Evolutionary conservation across 306 rosid genomes (phyloP), one percentile per base, ranked within the genome.

Genomic region (Citrullus amarus): DNA sequence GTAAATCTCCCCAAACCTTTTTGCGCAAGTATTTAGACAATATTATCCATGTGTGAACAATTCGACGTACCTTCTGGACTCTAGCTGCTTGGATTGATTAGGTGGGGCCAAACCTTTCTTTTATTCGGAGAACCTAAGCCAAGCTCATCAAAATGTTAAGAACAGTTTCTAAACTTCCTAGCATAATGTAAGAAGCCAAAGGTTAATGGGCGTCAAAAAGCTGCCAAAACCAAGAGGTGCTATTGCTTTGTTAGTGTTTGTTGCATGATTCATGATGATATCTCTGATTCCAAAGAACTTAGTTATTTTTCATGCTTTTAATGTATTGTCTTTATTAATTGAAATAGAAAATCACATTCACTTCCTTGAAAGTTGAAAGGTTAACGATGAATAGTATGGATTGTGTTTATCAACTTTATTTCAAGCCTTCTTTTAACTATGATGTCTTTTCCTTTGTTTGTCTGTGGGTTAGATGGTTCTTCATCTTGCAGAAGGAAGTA

Each of bases 401-500:
- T 50, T 16, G 44, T 51, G 30, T 30, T 30, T 73, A 44, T 71
- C 22, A 72, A 72, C 36, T 50, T 38, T 54, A 76, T 76, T 41
- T 77, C 41, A 17, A 59, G 69, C 71, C 62, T 17, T 22, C 75
- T 38, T 77, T 72, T 79, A 63, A 70, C 10, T 66, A 11, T 50
- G 79, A 44, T 34, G 18, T 15, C 77, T 77, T 73, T 53, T 39
- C 9, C 44, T 69, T 76, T 75, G 38, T 18, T 32, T 75, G 15
- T 41, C 41, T 57, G 58, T 67, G 57, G 78, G 56, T 82, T 81
- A 95, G 99, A 92, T 95, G 99, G 88, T 92, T 79, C 93, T 95
- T 75, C 89, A 86, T 91, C 96, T 95, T 54, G 99, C 90, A 72
- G 99, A 92, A 89, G 93, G 93, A 78, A 91, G 97, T 79, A 91